A percentile compares a stretch with the other conserved stretches of the same genome.
These are phyloP conservation scores for Monosporascus sp. DNA, from an alignment of 2,329 filamentous ascomycete genomes.

Conservation along the genomic window DNA sequence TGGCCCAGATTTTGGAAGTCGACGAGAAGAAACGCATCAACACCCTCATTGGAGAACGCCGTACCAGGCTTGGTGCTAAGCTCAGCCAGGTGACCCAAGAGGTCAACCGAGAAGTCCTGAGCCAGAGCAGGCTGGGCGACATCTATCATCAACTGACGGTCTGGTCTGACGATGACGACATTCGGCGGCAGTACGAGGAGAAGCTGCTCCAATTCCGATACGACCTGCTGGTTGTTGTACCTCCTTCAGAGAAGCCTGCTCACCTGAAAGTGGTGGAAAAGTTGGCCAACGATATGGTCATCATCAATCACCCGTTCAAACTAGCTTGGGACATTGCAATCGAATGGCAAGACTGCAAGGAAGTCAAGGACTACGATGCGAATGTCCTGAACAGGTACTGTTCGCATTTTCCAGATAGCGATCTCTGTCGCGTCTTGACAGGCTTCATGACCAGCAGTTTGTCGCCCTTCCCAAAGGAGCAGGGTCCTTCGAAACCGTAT, in stretches of 20 bases:
- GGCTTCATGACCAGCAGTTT: conserved; percentile 79
- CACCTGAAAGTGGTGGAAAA: conserved; percentile 72
- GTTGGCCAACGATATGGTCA: conserved; percentile 86
- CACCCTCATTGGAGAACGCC: conserved; percentile 79
- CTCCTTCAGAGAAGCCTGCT: conserved; percentile 57
- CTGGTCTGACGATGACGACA: conserved; percentile 83
- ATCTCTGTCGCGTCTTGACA: conserved; percentile 74
- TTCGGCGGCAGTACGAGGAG: conserved; percentile 81
- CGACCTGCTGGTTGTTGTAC: conserved; percentile 68
- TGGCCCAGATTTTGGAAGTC: conserved; percentile 77
- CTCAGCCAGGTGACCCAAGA: conserved; percentile 79
- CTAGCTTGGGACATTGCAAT: conserved; percentile 88
- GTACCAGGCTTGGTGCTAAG: conserved; percentile 80
- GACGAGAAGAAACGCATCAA: conserved; percentile 90
- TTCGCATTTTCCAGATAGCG: conserved; percentile 76
- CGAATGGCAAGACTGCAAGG: conserved; percentile 80
- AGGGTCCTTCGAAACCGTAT: conserved; percentile 6
- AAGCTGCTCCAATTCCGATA: conserved; percentile 79
- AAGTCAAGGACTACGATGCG: conserved; percentile 71
- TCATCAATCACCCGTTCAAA: conserved; percentile 86
- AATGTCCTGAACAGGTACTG: conserved; percentile 77
- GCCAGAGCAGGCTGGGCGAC: conserved; percentile 69
- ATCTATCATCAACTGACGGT: conserved; percentile 81
- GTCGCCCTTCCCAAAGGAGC: conserved; percentile 66
- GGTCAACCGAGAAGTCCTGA: conserved; percentile 80